These are phyloP conservation scores for Aspergillus ochraceoroseus DNA, from an alignment of 2,329 filamentous ascomycete species.

Conservation along the genomic window DNA sequence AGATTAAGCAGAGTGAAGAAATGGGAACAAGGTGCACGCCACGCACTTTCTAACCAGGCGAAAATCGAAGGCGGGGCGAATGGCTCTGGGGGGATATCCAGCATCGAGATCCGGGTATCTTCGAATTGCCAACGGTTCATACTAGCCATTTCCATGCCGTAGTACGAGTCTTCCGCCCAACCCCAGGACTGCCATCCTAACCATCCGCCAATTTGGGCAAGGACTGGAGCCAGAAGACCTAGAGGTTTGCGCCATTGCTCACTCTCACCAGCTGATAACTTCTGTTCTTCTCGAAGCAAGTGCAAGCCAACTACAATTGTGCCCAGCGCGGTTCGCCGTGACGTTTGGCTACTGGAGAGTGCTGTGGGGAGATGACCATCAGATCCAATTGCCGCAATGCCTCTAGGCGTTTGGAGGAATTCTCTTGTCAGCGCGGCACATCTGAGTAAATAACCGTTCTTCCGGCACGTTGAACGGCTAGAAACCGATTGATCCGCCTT, in stretches of 20 bases:
- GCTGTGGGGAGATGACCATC: slow-evolving; percentile 64
- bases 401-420: slow-evolving; percentile 60
- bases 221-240: slow-evolving; percentile 61
- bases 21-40: slow-evolving; percentile 30
- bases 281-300: slow-evolving; percentile 82
- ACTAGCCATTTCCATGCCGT: slow-evolving; percentile 56
- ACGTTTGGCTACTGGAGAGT: slow-evolving; percentile 49
- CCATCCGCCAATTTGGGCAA: slow-evolving; percentile 79
- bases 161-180: slow-evolving; percentile 50
- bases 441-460: slow-evolving; percentile 43
- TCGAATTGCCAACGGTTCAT: slow-evolving; percentile 55
- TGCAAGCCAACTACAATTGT: slow-evolving; percentile 72
- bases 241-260: slow-evolving; percentile 45
- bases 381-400: slow-evolving; percentile 51
- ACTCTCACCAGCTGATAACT: slow-evolving; percentile 62
- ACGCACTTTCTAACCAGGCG: slow-evolving; percentile 48
- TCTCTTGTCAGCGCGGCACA: slow-evolving; percentile 57
- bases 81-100: slow-evolving; percentile 47
- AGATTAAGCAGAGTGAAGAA: slow-evolving; percentile 52
- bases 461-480: slow-evolving; percentile 30
- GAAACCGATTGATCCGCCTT: slow-evolving; percentile 23
- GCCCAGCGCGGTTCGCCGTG: slow-evolving; percentile 60
- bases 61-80: slow-evolving; percentile 58
- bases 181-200: slow-evolving; percentile 66
- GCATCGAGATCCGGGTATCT: slow-evolving; percentile 43